Percentiles rank a stretch among this genome's conserved stretches.
These are phyloP conservation scores for Lentinula sp. DNA, from an alignment of 768 basidiomycete species.

Conservation along the genomic window DNA sequence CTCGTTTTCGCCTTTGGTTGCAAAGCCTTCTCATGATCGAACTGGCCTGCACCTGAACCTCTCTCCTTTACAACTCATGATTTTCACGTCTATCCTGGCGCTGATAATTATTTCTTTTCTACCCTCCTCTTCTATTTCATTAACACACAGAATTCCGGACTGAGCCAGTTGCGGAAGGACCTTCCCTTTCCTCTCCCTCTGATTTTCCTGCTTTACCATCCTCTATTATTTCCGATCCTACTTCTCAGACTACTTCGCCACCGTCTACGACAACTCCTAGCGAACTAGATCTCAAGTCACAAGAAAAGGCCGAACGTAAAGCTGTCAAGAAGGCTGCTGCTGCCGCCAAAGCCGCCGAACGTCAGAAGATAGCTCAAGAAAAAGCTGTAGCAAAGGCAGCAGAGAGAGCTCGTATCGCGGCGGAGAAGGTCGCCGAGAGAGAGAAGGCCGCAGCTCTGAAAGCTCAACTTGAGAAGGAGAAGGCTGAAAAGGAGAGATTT, in stretches of 20 bases:
- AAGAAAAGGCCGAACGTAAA: slow-evolving; percentile 55
- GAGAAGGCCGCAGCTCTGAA: slow-evolving; percentile 36
- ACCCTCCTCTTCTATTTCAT: slow-evolving; percentile 24
- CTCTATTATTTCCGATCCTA: slow-evolving; percentile 23
- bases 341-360: slow-evolving; percentile 55
- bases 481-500: slow-evolving; percentile 26
- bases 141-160: slow-evolving; percentile 30
- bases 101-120: slow-evolving; percentile 30
- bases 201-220: slow-evolving; percentile 71
- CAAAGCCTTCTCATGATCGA: slow-evolving; percentile 3
- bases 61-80: slow-evolving; percentile 41
- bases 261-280: slow-evolving; percentile 18
- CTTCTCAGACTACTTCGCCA: slow-evolving; percentile 22
- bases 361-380: slow-evolving; percentile 50
- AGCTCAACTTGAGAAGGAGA: slow-evolving; percentile 27
- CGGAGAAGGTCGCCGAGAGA: slow-evolving; percentile 51
- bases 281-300: slow-evolving; percentile 31
- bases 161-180: slow-evolving; percentile 14
- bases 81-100: slow-evolving; percentile 44
- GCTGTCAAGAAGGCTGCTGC: slow-evolving; percentile 61
- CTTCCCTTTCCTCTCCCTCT: slow-evolving; percentile 49
- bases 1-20: slow-evolving; percentile 16
- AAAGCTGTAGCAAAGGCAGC: slow-evolving; percentile 48
- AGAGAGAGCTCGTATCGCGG: slow-evolving; percentile 46
- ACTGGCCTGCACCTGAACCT: background rate